Base-by-base conservation (phyloP, 805 yeast genomes). In the Candida arabinofermentans region DNA sequence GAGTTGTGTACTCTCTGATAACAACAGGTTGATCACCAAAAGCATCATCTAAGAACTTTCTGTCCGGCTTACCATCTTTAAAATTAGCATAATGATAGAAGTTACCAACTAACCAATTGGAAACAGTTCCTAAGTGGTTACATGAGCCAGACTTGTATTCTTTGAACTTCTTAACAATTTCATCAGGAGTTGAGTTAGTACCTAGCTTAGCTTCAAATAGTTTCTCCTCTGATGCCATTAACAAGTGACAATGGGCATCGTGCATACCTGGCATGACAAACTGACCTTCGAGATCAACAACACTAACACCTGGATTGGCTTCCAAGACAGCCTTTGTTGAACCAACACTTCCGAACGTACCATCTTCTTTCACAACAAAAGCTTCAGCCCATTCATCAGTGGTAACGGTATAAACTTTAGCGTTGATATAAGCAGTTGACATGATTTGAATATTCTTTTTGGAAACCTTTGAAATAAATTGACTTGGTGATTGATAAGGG, bases 261-360 rank as follows among this genome's bases (percentile, higher is more conserved):
- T 55, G 59, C 55, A 55, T 52, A 18, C 59, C 59, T 24, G 59
- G 59, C 57, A 53, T 51, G 16, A 55, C 58, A 36, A 53, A 53
- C 40, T 53, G 49, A n/a, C 55, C 55, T 32, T 53, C 43, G 18
- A 55, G 46, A 32, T 53, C 59, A 26, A 55, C 48, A 9, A 52
- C 51, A 27, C 40, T 37, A n/a, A 48, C 36, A n/a, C 37, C 47
- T 8, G 41, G 40, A 27, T 43, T 39, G 13, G 46, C 27, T 12
- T 26, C 34, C 23, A 43, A 34, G 24, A 55, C 39, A 19, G 41
- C 54, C 10, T 42, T 48, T 8, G 52, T 46, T 17, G 53, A 33
- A 27, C 59, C 59, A 24, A 55, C 54, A 2, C 34, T 34, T 4
- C 47, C 51, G 35, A 53, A 53, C 4, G 46, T 46, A 4, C 58